phyloP scores from a whole-genome alignment of 164 flowering plant genomes.

The Pachysandra terminalis region DNA sequence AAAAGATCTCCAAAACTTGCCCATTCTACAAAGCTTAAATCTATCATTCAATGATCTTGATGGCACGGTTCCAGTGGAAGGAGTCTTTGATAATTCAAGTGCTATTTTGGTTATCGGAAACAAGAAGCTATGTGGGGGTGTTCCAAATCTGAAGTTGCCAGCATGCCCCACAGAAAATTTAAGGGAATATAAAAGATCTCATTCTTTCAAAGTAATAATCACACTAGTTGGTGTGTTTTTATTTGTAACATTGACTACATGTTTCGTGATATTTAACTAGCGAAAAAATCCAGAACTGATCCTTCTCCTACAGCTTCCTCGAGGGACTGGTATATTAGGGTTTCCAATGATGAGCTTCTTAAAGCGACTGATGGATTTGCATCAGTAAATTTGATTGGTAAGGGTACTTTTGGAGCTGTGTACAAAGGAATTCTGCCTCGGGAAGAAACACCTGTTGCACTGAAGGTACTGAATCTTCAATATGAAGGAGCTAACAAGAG shows the following conservation, averaged over 20 bases:
- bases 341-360: slow-evolving; percentile 2
- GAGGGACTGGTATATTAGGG: neutral
- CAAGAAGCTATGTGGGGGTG: neutral
- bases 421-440: neutral
- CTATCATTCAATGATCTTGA: neutral
- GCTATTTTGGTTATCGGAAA: neutral
- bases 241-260: neutral
- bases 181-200: neutral
- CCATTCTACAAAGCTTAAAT: neutral
- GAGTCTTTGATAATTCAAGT: neutral
- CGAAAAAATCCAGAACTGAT: neutral
- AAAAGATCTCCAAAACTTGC: neutral
- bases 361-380: slow-evolving; percentile 6
- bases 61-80: neutral
- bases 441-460: slow-evolving; percentile 1
- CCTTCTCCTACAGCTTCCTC: neutral
- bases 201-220: no score
- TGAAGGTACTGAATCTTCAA: slow-evolving; percentile 6
- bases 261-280: neutral
- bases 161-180: neutral
- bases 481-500: neutral
- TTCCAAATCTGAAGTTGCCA: neutral
- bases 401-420: neutral
- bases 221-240: neutral
- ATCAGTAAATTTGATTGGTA: slow-evolving; percentile 2